These are phyloP conservation scores for Trypanosoma congolense DNA, from an alignment of 208 protist species.

Conservation along the genomic window DNA sequence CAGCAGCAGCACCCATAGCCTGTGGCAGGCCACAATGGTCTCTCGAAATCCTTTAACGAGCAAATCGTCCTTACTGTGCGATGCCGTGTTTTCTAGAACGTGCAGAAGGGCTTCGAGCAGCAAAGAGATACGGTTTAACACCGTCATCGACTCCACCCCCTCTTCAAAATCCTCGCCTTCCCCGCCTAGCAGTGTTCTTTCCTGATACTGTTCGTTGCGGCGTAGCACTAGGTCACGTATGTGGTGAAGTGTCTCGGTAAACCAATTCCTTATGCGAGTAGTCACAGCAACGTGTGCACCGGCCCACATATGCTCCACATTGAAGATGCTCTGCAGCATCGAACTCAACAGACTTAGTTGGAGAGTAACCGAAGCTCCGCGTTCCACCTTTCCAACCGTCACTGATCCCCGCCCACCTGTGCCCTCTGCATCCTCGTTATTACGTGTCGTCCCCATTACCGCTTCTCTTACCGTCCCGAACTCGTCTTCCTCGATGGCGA, in stretches of 20 bases:
- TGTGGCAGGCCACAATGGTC: slow-evolving; percentile 16
- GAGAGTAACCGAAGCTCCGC: neutral
- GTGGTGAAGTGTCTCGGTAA: slow-evolving; percentile 3
- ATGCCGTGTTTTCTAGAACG: neutral
- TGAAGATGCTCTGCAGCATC: slow-evolving; percentile 14
- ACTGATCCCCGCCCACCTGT: too few species aligned
- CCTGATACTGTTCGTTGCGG: neutral
- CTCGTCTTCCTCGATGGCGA: neutral
- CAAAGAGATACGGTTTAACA: slow-evolving; percentile 18
- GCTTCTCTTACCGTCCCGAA: neutral
- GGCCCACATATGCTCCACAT: slow-evolving; percentile 1
- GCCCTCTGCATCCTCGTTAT: neutral
- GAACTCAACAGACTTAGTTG: neutral
- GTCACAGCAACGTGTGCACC: neutral
- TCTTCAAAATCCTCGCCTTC: slow-evolving; percentile 8
- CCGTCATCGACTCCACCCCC: slow-evolving; percentile 3
- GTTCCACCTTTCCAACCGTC: neutral
- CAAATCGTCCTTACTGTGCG: neutral
- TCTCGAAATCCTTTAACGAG: slow-evolving; percentile 11
- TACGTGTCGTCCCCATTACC: neutral
- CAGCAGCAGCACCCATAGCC: slow-evolving; percentile 15
- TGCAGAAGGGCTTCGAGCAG: slow-evolving; percentile 15
- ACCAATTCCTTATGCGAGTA: slow-evolving; percentile 7
- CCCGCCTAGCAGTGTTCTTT: neutral
- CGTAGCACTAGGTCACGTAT: slow-evolving; percentile 11